Base-by-base conservation (phyloP, 1,139 yeast species). In the Geotrichum aggregatum region DNA sequence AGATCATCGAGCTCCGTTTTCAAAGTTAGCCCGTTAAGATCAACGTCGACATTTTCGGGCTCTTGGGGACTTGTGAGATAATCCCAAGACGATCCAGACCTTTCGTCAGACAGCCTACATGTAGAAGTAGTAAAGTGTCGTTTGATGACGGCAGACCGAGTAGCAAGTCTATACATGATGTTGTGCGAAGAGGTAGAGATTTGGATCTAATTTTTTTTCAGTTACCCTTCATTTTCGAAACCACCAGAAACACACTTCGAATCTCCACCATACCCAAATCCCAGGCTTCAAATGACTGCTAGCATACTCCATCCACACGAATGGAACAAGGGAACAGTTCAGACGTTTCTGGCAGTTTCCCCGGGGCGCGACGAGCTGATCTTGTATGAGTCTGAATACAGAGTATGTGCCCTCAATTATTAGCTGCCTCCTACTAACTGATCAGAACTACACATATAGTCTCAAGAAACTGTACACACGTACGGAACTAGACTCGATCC, bases 331-430 rank as follows among this genome's bases (percentile, higher is more conserved):
- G 78, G 74, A 3, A 74, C 71, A 46, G 76, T 73, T 41, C 86
- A 83, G 64, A 76, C 75, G 49, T 82, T 80, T 63, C 68, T 85
- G 11, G 80, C 86, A 0, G 79, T 83, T 21, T 79, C 78, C 54
- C 87, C 91, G 1, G 72, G 80, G 36, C 82, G 88, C 0, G 92
- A 85, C 60, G 87, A 82, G 59, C 78, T 84, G 1, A 66, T 79
- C 0, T 67, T 84, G 1, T 82, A 83, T 65, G 80, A 79, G 58
- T 79, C 87, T 1, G 68, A 44, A 3, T 52, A 73, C 54, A 59
- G 63, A 42, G 54, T 46, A 47, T 43, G 55, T 16, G 28, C 28
- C 28, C 8, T 8, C 28, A 8, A 5, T 8, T 24, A 24, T 8
- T 24, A 44, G 28, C 28, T 5, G 28, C 28, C 28, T 5, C 28